phyloP scores from a whole-genome alignment of 2,329 filamentous ascomycete genomes.

The Triangularia verruculosa region DNA sequence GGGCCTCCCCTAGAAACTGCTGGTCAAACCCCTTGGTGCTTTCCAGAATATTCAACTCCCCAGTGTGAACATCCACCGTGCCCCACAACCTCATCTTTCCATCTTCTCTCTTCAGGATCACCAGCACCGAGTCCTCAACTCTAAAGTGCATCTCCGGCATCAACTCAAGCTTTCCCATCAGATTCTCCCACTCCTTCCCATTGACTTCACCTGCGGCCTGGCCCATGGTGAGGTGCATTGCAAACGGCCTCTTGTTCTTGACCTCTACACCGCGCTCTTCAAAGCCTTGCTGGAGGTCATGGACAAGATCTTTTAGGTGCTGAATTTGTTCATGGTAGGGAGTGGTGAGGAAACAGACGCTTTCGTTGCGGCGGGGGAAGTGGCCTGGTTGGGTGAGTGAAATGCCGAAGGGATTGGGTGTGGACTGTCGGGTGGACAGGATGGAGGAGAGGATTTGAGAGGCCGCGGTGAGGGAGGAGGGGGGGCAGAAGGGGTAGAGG shows the following conservation, averaged over 20 bases:
- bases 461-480: slow-evolving; percentile 45
- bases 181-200: slow-evolving; percentile 35
- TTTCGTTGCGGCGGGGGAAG: slow-evolving; percentile 34
- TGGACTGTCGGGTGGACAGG: not conserved
- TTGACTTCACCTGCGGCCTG: slow-evolving; percentile 39
- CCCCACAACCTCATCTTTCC: slow-evolving; percentile 57
- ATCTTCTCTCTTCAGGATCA: slow-evolving; percentile 51
- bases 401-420: not conserved
- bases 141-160: slow-evolving; percentile 50
- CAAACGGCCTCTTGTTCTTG: slow-evolving; percentile 30
- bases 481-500: slow-evolving; percentile 61
- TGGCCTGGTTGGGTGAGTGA: not conserved
- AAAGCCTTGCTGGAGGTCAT: slow-evolving; percentile 37
- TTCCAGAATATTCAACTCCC: slow-evolving; percentile 28
- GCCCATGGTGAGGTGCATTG: slow-evolving; percentile 58
- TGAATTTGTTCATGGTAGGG: not conserved
- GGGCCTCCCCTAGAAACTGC: not conserved
- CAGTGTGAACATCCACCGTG: slow-evolving; percentile 38
- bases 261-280: slow-evolving; percentile 32
- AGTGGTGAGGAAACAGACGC: slow-evolving; percentile 47
- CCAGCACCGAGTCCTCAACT: slow-evolving; percentile 45
- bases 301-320: slow-evolving; percentile 35
- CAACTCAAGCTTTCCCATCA: slow-evolving; percentile 48
- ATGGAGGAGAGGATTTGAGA: slow-evolving; percentile 20
- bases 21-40: not conserved